These are phyloP conservation scores for barrel medic (Medicago truncatula) DNA, from an alignment of 306 rosid genomes.

Conservation along the genomic window DNA sequence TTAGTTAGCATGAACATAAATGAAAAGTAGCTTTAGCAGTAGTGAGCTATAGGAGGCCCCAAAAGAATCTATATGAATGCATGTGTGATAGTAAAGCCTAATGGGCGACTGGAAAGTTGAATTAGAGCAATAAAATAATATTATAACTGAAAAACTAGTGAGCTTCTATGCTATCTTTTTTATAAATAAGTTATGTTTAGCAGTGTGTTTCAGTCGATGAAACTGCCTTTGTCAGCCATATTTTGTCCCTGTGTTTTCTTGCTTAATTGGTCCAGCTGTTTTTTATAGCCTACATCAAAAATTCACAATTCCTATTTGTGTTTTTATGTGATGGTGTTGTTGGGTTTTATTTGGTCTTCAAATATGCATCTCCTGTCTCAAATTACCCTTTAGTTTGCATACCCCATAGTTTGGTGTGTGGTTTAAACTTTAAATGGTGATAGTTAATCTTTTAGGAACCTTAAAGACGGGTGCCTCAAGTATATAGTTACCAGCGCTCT, in stretches of 20 bases:
- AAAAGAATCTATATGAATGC: conserved; percentile 27
- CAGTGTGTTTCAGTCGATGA: conserved; percentile 1
- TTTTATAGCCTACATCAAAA: neutral
- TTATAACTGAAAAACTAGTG: conserved; percentile 1
- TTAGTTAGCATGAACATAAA: conserved; percentile 8
- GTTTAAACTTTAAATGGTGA: conserved; percentile 26
- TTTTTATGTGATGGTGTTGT: neutral
- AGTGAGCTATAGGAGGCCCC: conserved; percentile 16
- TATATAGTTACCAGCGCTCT: neutral
- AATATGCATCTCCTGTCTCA: conserved; percentile 5
- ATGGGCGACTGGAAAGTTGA: conserved; percentile 5
- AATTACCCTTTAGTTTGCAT: conserved; percentile 25
- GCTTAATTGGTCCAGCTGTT: conserved; percentile 5
- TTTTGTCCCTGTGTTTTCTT: conserved; percentile 12
- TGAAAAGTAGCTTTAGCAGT: conserved; percentile 3
- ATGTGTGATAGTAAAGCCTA: neutral
- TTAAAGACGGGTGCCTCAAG: neutral
- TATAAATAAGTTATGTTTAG: neutral
- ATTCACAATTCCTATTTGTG: neutral
- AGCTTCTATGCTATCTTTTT: conserved; percentile 4
- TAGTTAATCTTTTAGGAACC: conserved; percentile 26
- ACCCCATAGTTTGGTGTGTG: conserved; percentile 1
- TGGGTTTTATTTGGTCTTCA: conserved; percentile 16
- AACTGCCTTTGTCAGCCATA: conserved; percentile 4
- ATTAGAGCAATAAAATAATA: conserved; percentile 4